Base-by-base conservation (phyloP, 805 yeast genomes). In the Candida dendrica region DNA sequence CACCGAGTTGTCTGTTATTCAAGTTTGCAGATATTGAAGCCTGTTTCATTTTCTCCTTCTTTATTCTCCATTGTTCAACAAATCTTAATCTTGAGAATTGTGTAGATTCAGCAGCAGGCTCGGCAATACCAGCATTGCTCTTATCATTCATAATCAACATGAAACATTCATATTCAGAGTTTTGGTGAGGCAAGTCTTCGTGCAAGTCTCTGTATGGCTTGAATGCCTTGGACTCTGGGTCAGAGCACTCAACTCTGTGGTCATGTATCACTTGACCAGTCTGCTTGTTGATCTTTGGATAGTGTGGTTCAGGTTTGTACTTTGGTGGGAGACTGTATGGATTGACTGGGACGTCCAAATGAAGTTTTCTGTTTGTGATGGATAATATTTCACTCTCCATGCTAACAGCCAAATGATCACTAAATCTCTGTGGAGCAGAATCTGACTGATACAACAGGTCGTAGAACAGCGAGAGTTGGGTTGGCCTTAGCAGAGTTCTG, bases 301-400 rank as follows among this genome's bases (percentile, higher is more conserved):
- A 64, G 18, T 66, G 71, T 43, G 60, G 55, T 31, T 69, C 72
- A 0, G 87, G 87, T 42, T 59, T 58, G 31, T 70, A 64, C 34
- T 69, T 73, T 7, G 39, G 32, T 38, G 71, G 74, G 38, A 69
- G 49, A 29, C 59, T 58, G 55, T 76, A 83, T 5, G 90, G 91
- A 53, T 84, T 82, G 46, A 81, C 59, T 0, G 90, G 84, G 1
- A 85, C 88, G 13, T 81, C 71, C 42, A 91, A 64, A 51, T 87
- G 82, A 26, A 91, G 60, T 46, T 87, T 84, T 46, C 98, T 73
- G 46, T 84, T 75, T 3, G 95, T 84, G 38, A 88, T 66, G 0
- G 86, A 75, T 40, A 91, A 65, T 20, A 90, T 77, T 61, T 90
- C 96, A n/a, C 91, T 72, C 63, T 93, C 98, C 75, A 91, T 78